These are phyloP conservation scores for Plicaturopsis crispa DNA, from an alignment of 768 basidiomycete genomes.

Conservation along the genomic window DNA sequence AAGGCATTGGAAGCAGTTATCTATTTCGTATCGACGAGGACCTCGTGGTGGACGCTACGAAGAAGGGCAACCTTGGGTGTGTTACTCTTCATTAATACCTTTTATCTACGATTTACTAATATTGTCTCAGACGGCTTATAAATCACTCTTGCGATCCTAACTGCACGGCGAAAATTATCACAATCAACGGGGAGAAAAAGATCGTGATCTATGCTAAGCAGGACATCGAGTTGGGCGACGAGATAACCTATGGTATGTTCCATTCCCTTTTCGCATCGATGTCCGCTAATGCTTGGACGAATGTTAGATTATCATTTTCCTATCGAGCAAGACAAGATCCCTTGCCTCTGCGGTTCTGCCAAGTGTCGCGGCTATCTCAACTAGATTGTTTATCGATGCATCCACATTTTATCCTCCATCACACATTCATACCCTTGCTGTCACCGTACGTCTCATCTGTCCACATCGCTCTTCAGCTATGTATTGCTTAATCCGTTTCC, in stretches of 20 bases:
- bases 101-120: conserved; percentile 9
- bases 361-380: conserved; percentile 96
- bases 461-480: too few relatives aligned
- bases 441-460: too few relatives aligned
- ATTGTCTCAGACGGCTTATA: conserved; percentile 71
- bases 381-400: conserved; percentile 42
- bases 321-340: conserved; percentile 96
- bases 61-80: conserved; percentile 97
- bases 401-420: too few relatives aligned
- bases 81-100: conserved; percentile 23
- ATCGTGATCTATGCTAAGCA: conserved; percentile 99
- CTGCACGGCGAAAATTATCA: conserved; percentile 86
- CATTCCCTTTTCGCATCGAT: background rate
- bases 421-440: too few relatives aligned
- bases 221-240: conserved; percentile 92
- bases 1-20: conserved; percentile 97
- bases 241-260: conserved; percentile 93
- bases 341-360: conserved; percentile 82
- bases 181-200: conserved; percentile 89
- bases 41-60: conserved; percentile 96
- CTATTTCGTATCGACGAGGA: conserved; percentile 98
- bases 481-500: too few relatives aligned
- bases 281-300: background rate
- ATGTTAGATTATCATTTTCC: conserved; percentile 98
- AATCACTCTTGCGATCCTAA: conserved; percentile 98